These are phyloP conservation scores for Mrakia blollopis DNA, from an alignment of 768 basidiomycete genomes.

Conservation along the genomic window DNA sequence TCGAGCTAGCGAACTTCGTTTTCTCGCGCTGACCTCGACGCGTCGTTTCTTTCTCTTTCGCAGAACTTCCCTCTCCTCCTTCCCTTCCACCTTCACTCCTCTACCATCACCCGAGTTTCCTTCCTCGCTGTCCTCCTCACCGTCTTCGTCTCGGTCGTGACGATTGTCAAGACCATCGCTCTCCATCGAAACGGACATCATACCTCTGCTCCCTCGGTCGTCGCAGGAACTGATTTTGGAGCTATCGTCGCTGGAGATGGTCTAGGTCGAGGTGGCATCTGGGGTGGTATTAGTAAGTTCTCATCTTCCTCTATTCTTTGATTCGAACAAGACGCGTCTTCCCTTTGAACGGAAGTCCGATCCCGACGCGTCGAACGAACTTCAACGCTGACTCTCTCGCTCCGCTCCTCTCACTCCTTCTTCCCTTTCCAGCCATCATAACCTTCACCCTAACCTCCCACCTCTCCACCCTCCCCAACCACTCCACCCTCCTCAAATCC, in stretches of 20 bases:
- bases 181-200: not conserved
- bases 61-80: slow-evolving; percentile 17
- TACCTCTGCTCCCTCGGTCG: not conserved
- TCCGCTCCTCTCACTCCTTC: not conserved
- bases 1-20: not conserved
- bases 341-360: not conserved
- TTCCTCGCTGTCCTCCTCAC: slow-evolving; percentile 3
- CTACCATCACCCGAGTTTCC: slow-evolving; percentile 10
- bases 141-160: slow-evolving; percentile 23
- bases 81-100: slow-evolving; percentile 4
- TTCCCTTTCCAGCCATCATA: slow-evolving; percentile 10
- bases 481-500: slow-evolving; percentile 24
- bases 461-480: slow-evolving; percentile 27
- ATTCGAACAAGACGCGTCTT: not conserved
- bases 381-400: too few species aligned
- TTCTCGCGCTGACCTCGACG: not conserved
- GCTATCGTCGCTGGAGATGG: slow-evolving; percentile 19
- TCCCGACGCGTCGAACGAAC: not conserved
- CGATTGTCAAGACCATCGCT: slow-evolving; percentile 22
- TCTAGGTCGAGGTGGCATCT: slow-evolving; percentile 4
- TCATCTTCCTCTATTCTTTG: not conserved
- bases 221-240: slow-evolving; percentile 12
- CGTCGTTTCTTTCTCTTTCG: not conserved
- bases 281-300: slow-evolving; percentile 29
- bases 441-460: slow-evolving; percentile 24